phyloP scores from a whole-genome alignment of 306 rosid species.

The Begonia fuchsioides region DNA sequence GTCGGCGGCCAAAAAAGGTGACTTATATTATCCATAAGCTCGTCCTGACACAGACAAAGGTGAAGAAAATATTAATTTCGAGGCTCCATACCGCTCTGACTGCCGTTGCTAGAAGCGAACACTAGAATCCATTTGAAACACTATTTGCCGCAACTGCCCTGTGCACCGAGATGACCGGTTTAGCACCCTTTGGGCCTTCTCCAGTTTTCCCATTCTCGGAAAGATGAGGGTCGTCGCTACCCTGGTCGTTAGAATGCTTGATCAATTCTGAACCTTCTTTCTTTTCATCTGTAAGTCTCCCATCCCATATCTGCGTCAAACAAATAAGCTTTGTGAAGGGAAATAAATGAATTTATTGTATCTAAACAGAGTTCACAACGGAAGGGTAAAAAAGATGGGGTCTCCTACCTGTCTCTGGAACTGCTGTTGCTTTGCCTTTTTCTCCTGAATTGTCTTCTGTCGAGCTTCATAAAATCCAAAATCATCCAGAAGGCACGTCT shows the following conservation, averaged over 20 bases:
- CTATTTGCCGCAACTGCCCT: conserved; percentile 47
- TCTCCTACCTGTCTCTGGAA: conserved; percentile 60
- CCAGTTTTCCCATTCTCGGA: too few relatives aligned
- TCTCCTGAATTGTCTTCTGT: conserved; percentile 81
- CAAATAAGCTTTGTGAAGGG: too few relatives aligned
- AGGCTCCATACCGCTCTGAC: too few relatives aligned
- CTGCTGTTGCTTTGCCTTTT: conserved; percentile 71
- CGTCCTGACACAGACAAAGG: too few relatives aligned
- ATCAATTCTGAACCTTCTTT: conserved; percentile 32
- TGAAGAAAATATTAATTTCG: too few relatives aligned
- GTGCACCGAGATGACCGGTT: conserved; percentile 44
- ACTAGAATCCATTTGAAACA: conserved; percentile 61
- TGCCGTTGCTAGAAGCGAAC: not conserved
- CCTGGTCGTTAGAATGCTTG: conserved; percentile 13
- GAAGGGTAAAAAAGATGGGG: not conserved
- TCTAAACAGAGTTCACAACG: too few relatives aligned
- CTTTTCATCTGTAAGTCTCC: conserved; percentile 68
- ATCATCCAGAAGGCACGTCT: conserved; percentile 82
- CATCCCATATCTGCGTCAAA: conserved; percentile 75
- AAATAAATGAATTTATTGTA: not conserved
- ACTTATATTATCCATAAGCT: too few relatives aligned
- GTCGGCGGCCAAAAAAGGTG: too few relatives aligned
- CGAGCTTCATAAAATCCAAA: conserved; percentile 80
- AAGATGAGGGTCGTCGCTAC: too few relatives aligned
- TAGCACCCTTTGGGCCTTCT: conserved; percentile 85